These are phyloP conservation scores for Pluteus cervinus DNA, from an alignment of 768 basidiomycete species.

Conservation along the genomic window DNA sequence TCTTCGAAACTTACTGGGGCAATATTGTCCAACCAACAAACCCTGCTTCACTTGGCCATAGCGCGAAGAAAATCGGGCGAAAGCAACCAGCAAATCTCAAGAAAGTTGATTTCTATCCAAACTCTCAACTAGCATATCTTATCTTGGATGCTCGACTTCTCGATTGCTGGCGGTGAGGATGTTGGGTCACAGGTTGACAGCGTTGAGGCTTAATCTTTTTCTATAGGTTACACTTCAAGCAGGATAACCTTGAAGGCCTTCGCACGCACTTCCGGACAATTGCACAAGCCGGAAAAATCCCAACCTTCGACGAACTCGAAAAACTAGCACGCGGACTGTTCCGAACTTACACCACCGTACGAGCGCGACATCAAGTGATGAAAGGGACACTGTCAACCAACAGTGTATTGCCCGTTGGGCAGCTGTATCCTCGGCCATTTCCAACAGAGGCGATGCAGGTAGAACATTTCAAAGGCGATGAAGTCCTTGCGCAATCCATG, in stretches of 20 bases:
- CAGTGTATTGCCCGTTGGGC: background rate
- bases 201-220: background rate
- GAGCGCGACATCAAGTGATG: no score
- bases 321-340: slow-evolving; percentile 7
- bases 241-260: slow-evolving; percentile 10
- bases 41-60: slow-evolving; percentile 24
- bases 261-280: slow-evolving; percentile 12
- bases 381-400: no score
- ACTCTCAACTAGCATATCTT: slow-evolving; percentile 14
- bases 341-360: slow-evolving; percentile 4
- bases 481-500: slow-evolving; percentile 18
- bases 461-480: slow-evolving; percentile 12
- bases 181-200: slow-evolving; percentile 14
- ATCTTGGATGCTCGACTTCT: slow-evolving; percentile 24
- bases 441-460: background rate
- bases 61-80: slow-evolving; percentile 20
- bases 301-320: slow-evolving; percentile 15
- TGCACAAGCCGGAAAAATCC: slow-evolving; percentile 3
- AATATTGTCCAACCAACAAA: slow-evolving; percentile 8
- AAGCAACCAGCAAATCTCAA: slow-evolving; percentile 23
- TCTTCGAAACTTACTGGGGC: slow-evolving; percentile 27
- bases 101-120: slow-evolving; percentile 25
- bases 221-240: no score
- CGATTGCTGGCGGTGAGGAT: slow-evolving; percentile 32
- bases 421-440: slow-evolving; percentile 1